Conservation (phyloP, 2,329 filamentous ascomycete species). For the Alternaria novae-zelandiae region DNA sequence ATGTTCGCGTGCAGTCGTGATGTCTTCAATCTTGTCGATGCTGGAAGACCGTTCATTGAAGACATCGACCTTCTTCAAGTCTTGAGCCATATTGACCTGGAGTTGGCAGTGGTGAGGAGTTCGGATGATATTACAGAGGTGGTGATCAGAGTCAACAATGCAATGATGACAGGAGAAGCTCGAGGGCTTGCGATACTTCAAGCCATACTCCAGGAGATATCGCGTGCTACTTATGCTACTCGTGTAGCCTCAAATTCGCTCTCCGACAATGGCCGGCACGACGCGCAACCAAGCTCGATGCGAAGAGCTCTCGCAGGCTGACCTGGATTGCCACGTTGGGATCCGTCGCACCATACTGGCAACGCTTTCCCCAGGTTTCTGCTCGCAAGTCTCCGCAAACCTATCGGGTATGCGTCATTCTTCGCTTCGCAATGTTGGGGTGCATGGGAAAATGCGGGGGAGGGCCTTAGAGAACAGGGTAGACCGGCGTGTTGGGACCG, state of each 20-base stretch:
- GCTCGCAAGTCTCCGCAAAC: background rate
- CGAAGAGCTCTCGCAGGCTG: background rate
- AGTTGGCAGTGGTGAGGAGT: background rate
- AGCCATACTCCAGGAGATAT: background rate
- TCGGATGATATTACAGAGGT: background rate
- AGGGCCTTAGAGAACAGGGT: background rate
- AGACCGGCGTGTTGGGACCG: background rate
- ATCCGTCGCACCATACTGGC: background rate
- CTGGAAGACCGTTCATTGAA: conserved; percentile 15
- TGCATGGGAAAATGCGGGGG: background rate
- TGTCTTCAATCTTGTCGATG: conserved; percentile 30
- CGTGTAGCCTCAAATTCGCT: background rate
- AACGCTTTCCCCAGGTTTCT: background rate
- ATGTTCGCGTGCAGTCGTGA: conserved; percentile 20
- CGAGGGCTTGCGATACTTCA: background rate
- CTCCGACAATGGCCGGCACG: background rate
- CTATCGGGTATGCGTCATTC: background rate
- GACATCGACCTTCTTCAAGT: conserved; percentile 15
- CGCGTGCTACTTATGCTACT: background rate
- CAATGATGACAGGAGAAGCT: background rate
- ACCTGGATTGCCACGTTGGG: background rate
- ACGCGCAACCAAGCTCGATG: background rate
- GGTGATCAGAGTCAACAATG: background rate
- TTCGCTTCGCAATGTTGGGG: background rate
- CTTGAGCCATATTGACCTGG: background rate